Conservation (phyloP, 2,329 filamentous ascomycete species). For the Talaromyces sp. region DNA sequence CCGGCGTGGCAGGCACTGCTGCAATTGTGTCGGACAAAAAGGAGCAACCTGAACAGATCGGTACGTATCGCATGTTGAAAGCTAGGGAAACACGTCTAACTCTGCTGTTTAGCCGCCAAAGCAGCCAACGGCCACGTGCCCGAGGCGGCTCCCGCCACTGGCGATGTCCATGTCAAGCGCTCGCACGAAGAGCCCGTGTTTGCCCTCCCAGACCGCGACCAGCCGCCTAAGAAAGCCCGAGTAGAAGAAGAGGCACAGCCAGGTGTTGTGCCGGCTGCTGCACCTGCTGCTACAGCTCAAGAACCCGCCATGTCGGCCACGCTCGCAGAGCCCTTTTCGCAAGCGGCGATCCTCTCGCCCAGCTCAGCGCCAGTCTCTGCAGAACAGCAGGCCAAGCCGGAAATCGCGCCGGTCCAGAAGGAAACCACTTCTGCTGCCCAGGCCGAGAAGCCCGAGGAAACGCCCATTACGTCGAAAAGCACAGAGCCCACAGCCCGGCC, state of each 20-base stretch:
- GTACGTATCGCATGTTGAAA: background rate
- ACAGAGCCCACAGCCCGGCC: background rate
- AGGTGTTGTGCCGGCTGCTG: background rate
- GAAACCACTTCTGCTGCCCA: background rate
- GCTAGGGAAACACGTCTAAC: background rate
- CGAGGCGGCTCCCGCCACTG: conserved; percentile 12
- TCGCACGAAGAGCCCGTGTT: conserved; percentile 31
- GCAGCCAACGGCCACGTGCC: background rate
- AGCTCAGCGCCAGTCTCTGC: background rate
- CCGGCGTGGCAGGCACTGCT: background rate
- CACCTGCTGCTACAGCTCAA: background rate
- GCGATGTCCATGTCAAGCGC: conserved; percentile 24
- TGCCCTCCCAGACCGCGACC: conserved; percentile 24
- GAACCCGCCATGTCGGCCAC: background rate
- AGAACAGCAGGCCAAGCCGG: background rate
- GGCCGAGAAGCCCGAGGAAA: background rate
- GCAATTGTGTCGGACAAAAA: background rate
- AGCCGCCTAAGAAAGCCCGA: conserved; percentile 32
- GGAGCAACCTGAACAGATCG: background rate
- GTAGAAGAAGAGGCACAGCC: conserved; percentile 20
- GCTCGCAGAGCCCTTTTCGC: background rate
- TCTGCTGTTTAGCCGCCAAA: background rate
- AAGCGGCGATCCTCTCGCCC: background rate
- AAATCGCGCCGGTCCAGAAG: background rate
- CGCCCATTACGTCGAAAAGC: background rate